Conservation (phyloP, 305 asterid species). For the Fraxinus baroniana region DNA sequence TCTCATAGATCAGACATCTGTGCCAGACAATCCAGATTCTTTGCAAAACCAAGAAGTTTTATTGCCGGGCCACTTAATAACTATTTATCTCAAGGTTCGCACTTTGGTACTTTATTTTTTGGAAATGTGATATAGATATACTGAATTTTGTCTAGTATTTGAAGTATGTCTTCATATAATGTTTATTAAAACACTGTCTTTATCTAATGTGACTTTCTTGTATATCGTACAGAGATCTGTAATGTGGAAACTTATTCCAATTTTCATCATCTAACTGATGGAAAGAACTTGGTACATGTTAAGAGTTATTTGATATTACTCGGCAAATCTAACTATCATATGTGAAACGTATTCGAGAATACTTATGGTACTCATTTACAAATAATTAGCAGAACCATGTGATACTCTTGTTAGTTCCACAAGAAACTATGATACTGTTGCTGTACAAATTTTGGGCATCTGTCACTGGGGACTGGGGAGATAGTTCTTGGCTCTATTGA, state of each 20-base stretch:
- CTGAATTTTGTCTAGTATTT: conserved; percentile 11
- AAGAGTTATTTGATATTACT: conserved; percentile 4
- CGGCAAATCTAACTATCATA: not conserved
- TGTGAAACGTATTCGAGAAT: conserved; percentile 1
- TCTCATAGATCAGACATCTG: conserved; percentile 89
- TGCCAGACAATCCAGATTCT: conserved; percentile 86
- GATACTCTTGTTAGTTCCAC: not conserved
- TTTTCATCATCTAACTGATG: not conserved
- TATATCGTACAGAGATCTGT: not conserved
- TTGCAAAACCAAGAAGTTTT: conserved; percentile 92
- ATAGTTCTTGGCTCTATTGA: not conserved
- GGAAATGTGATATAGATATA: conserved; percentile 12
- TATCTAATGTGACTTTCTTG: conserved; percentile 9
- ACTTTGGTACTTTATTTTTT: conserved; percentile 17
- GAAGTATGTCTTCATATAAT: conserved; percentile 11
- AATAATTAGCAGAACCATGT: conserved; percentile 1
- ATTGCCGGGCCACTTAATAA: conserved; percentile 90
- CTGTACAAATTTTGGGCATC: conserved; percentile 10
- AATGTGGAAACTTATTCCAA: conserved; percentile 10
- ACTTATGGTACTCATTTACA: not conserved
- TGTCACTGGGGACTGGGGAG: conserved; percentile 1
- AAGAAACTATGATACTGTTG: not conserved
- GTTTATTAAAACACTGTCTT: conserved; percentile 5
- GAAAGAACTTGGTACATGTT: conserved; percentile 9
- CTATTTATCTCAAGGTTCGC: conserved; percentile 82